A percentile compares a stretch with the other conserved stretches of the same genome.
Evolutionary conservation across 495 filamentous ascomycete genomes (phyloP).

Genomic region (Haplographium delicatum): DNA sequence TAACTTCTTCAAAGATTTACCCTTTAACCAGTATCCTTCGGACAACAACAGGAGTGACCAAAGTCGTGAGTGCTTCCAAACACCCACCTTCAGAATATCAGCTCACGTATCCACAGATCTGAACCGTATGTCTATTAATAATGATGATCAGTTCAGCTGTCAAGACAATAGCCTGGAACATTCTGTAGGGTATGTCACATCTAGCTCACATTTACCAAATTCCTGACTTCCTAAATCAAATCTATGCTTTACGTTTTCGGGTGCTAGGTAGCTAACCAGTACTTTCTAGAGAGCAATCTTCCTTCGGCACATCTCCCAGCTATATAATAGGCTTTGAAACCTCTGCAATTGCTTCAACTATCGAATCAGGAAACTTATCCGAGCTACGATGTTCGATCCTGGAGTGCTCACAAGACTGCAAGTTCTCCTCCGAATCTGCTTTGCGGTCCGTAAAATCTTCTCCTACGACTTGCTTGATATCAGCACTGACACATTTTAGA

Average conservation of each 20-base stretch:
- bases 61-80: slow-evolving; percentile 4
- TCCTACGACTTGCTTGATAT: not conserved
- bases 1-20: not conserved
- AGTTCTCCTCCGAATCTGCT: slow-evolving; percentile 9
- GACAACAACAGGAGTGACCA: slow-evolving; percentile 3
- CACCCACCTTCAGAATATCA: not conserved
- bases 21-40: not conserved
- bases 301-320: not conserved
- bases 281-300: slow-evolving; percentile 3
- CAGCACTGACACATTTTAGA: slow-evolving; percentile 7
- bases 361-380: not conserved
- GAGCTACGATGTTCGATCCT: not conserved
- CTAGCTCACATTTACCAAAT: not conserved
- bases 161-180: not conserved
- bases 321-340: not conserved
- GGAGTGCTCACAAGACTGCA: not conserved
- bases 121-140: not conserved
- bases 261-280: slow-evolving; percentile 3
- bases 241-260: not conserved
- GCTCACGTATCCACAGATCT: slow-evolving; percentile 4
- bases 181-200: not conserved
- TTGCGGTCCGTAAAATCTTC: not conserved
- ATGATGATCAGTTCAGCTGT: slow-evolving; percentile 1
- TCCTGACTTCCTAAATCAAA: not conserved
- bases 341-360: not conserved